Conservation (phyloP, 2,329 filamentous ascomycete species). For the Colletotrichum lindemuthianum region DNA sequence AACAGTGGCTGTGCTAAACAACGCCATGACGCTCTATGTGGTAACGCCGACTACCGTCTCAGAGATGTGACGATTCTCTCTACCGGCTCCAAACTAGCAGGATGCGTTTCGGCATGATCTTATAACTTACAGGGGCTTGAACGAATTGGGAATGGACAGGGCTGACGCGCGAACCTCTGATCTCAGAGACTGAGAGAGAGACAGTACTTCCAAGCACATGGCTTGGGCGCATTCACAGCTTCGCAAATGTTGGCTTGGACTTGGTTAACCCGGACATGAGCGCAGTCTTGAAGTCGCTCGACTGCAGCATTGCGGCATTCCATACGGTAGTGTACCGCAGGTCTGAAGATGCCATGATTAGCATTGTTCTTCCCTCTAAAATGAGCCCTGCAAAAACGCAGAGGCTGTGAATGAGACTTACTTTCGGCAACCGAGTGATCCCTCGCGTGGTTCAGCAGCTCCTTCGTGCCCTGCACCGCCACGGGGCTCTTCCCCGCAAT, state of each 20-base stretch:
- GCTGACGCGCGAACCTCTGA: not conserved
- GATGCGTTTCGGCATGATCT: not conserved
- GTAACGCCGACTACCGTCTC: not conserved
- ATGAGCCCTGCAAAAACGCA: slow-evolving; percentile 6
- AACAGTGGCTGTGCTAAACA: slow-evolving; percentile 8
- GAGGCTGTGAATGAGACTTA: slow-evolving; percentile 50
- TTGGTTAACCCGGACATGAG: slow-evolving; percentile 81
- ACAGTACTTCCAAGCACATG: too few species aligned
- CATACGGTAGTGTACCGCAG: slow-evolving; percentile 86
- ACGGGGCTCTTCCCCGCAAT: slow-evolving; percentile 88
- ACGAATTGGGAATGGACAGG: too few species aligned
- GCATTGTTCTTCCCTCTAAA: not conserved
- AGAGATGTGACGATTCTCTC: slow-evolving; percentile 2
- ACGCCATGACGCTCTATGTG: not conserved
- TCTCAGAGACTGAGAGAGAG: not conserved
- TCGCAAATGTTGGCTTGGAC: slow-evolving; percentile 84
- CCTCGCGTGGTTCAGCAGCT: slow-evolving; percentile 82
- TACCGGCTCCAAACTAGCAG: not conserved
- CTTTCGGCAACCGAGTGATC: slow-evolving; percentile 83
- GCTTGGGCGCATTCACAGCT: slow-evolving; percentile 65
- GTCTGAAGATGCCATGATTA: slow-evolving; percentile 51
- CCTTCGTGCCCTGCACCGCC: slow-evolving; percentile 87
- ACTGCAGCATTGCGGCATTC: slow-evolving; percentile 88
- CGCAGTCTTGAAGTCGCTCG: slow-evolving; percentile 78
- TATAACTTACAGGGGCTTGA: too few species aligned